phyloP scores from a whole-genome alignment of 192 early-diverging fungal species.

The Mortierella hygrophila region DNA sequence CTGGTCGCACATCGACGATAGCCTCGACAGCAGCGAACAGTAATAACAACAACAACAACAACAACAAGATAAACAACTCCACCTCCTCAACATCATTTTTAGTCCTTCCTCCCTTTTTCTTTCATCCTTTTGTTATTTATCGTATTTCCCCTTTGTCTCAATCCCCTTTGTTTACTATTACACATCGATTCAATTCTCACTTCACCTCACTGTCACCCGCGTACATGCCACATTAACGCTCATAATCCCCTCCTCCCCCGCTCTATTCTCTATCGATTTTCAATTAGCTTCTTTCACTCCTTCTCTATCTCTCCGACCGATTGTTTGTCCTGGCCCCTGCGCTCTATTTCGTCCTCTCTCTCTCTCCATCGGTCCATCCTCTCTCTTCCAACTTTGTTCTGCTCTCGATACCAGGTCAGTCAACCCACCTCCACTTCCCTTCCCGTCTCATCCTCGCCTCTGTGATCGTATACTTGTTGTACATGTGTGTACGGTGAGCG shows the following conservation, averaged over 20 bases:
- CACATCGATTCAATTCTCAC: neutral
- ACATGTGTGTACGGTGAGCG: neutral
- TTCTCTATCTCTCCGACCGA: slow-evolving; percentile 1
- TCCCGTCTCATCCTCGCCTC: neutral
- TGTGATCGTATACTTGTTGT: neutral
- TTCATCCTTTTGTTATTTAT: neutral
- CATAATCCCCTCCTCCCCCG: neutral
- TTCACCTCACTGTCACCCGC: neutral
- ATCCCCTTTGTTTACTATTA: neutral
- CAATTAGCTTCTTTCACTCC: neutral
- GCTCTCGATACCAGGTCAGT: slow-evolving; percentile 3
- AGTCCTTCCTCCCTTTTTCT: neutral
- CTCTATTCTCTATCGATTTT: neutral
- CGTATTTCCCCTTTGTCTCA: neutral
- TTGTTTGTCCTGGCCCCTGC: slow-evolving; percentile 3
- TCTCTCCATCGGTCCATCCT: neutral
- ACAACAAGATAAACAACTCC: neutral
- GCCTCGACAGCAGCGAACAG: neutral
- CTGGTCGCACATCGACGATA: neutral
- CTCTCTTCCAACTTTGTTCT: neutral
- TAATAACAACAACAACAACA: neutral
- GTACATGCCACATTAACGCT: neutral
- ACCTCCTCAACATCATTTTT: neutral
- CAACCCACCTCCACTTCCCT: neutral
- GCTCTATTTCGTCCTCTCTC: neutral